Percentiles rank a stretch among this genome's conserved stretches.
Conservation (phyloP, 371 early-diverging fungal species). For the Mucor lusitanicus region DNA sequence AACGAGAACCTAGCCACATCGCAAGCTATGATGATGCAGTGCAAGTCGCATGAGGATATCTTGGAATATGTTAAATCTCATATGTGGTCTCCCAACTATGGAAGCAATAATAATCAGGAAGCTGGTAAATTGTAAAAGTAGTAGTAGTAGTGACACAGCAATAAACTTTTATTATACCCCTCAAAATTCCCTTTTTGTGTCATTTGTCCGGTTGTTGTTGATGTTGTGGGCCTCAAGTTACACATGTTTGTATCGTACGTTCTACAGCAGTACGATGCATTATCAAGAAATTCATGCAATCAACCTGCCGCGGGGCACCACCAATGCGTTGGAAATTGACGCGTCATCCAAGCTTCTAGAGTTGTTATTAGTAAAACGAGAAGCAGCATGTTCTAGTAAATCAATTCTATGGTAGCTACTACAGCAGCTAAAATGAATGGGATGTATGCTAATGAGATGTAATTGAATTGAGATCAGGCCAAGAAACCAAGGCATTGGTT, state of each 20-base stretch:
- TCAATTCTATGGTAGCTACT: too few relatives aligned
- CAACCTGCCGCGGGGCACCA: too few relatives aligned
- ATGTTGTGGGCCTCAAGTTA: neutral
- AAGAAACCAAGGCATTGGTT: too few relatives aligned
- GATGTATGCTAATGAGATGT: too few relatives aligned
- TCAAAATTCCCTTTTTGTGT: neutral
- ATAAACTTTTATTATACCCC: neutral
- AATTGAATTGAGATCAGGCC: too few relatives aligned
- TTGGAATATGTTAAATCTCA: conserved; percentile 16
- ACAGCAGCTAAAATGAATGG: too few relatives aligned
- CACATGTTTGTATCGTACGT: neutral
- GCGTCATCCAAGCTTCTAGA: too few relatives aligned
- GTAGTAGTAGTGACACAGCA: neutral
- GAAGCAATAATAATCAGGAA: neutral
- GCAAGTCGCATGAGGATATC: conserved; percentile 4
- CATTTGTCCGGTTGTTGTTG: neutral
- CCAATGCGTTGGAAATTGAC: too few relatives aligned
- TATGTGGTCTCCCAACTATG: conserved; percentile 27
- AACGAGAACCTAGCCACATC: conserved; percentile 51
- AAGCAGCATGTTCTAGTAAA: neutral
- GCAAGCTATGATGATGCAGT: neutral
- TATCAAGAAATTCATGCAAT: neutral
- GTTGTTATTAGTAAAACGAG: neutral
- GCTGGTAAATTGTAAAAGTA: neutral
- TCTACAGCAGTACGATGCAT: neutral